Base-by-base conservation (phyloP, 106 monocot species). In the Acorus gramineus region DNA sequence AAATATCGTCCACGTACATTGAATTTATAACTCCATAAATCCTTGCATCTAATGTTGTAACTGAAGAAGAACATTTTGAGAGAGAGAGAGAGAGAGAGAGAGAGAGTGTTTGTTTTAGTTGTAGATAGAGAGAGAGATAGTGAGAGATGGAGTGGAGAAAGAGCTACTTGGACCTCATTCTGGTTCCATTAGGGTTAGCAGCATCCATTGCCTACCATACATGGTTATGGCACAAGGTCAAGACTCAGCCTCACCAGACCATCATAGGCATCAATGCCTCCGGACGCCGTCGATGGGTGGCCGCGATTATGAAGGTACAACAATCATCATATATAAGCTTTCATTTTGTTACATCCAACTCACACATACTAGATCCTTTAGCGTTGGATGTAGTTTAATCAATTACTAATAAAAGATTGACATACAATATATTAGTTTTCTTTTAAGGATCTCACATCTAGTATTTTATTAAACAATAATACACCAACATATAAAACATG, bases 261-360 rank as follows among this genome's bases (percentile, higher is more conserved):
- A 28, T 56, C 66, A 67, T 77, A 46, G 77, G 77, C 4, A 61
- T 77, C 71, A 71, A 72, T 43, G 10, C 71, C 0, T 52, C 71
- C 50, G 62, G 51, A 49, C 45, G 76, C 3, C 62, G 76, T 3
- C 63, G 49, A n/a, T 69, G 76, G 69, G 76, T 64, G 46, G 0
- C 57, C 49, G 49, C 76, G 43, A 76, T 76, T n/a, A 69, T 76
- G 3, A 76, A 69, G 69, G 76, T 76, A 71, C 46, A 50, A 11
- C 44, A 7, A 8, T 10, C 7, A 8, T 8, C 42, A 4, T 3
- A 14, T 46, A 3, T 8, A 47, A 4, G 7, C 0, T 50, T 7
- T 46, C 42, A 43, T 0, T 62, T 7, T 64, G 54, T 51, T 28
- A 28, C 28, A 28, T 28, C 28, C 28, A 28, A 28, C 28, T 28